These are phyloP conservation scores for Heracleum sosnowskyi DNA, from an alignment of 129 eudicot genomes.

Conservation along the genomic window DNA sequence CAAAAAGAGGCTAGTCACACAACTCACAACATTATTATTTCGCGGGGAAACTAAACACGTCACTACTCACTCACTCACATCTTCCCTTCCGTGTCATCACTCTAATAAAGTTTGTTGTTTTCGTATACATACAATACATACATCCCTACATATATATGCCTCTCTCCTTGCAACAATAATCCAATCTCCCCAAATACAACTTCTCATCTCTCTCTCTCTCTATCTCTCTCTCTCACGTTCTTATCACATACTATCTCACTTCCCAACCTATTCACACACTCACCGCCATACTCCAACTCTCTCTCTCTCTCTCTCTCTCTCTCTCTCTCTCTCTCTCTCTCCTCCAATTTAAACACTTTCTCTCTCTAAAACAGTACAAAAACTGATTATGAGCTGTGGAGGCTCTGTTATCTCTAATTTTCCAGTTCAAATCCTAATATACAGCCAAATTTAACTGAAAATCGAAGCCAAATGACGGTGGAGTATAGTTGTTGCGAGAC, in stretches of 20 bases:
- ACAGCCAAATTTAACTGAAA: too few relatives aligned
- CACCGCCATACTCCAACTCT: background rate
- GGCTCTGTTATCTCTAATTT: background rate
- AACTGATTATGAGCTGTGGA: conserved; percentile 1
- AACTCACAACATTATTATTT: background rate
- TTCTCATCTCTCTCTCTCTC: background rate
- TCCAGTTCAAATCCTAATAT: background rate
- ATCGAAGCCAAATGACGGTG: conserved; percentile 39
- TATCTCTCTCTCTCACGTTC: background rate
- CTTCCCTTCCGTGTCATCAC: background rate
- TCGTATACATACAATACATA: background rate
- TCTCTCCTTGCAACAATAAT: conserved; percentile 1
- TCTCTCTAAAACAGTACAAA: background rate
- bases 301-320: background rate
- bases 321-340: background rate
- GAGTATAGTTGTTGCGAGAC: conserved; percentile 55
- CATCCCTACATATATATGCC: background rate
- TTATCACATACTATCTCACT: background rate
- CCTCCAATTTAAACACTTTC: background rate
- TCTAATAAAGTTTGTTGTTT: background rate
- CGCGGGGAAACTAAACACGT: conserved; percentile 13
- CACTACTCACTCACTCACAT: background rate
- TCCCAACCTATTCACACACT: background rate
- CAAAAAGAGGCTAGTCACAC: background rate
- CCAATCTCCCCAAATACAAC: background rate